phyloP scores from a whole-genome alignment of 2,329 filamentous ascomycete genomes.

The Aspergillus ustus region DNA sequence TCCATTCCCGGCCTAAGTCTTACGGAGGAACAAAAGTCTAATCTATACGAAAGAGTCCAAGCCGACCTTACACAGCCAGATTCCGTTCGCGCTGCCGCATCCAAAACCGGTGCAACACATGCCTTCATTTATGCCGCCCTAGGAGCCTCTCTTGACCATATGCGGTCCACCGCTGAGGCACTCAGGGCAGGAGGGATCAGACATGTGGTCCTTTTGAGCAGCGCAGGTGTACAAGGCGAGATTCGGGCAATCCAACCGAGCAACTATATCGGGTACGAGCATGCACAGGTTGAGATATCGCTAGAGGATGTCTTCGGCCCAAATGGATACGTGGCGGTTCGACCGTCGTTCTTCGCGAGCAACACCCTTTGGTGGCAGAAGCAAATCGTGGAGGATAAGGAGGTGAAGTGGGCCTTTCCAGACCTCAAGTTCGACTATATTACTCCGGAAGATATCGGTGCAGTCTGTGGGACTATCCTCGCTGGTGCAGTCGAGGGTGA shows the following conservation, averaged over 20 bases:
- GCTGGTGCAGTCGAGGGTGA: conserved; percentile 31
- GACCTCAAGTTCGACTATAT: conserved; percentile 46
- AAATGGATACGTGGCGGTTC: conserved; percentile 44
- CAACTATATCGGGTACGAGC: conserved; percentile 45
- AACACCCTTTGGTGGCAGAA: conserved; percentile 43
- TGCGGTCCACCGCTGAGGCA: conserved; percentile 48
- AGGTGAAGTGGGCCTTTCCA: conserved; percentile 38
- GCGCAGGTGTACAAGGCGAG: conserved; percentile 39
- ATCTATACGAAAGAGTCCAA: conserved; percentile 43
- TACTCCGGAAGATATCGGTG: conserved; percentile 51
- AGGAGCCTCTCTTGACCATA: conserved; percentile 39
- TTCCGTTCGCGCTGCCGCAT: conserved; percentile 46
- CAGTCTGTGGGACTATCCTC: conserved; percentile 47
- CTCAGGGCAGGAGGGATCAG: conserved; percentile 53
- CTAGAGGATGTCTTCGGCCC: conserved; percentile 48
- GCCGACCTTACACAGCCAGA: conserved; percentile 53
- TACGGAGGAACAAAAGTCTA: conserved; percentile 34
- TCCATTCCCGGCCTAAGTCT: conserved; percentile 41
- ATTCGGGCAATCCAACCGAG: conserved; percentile 29
- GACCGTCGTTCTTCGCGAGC: conserved; percentile 52
- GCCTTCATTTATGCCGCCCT: conserved; percentile 55
- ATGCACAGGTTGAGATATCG: conserved; percentile 52
- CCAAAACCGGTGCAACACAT: conserved; percentile 44
- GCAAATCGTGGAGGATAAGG: conserved; percentile 32
- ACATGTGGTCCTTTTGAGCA: conserved; percentile 55